Evolutionary conservation across 1,284 basidiomycete genomes (phyloP), one percentile per base, ranked within the genome.

Genomic region (Boletellus sp.): DNA sequence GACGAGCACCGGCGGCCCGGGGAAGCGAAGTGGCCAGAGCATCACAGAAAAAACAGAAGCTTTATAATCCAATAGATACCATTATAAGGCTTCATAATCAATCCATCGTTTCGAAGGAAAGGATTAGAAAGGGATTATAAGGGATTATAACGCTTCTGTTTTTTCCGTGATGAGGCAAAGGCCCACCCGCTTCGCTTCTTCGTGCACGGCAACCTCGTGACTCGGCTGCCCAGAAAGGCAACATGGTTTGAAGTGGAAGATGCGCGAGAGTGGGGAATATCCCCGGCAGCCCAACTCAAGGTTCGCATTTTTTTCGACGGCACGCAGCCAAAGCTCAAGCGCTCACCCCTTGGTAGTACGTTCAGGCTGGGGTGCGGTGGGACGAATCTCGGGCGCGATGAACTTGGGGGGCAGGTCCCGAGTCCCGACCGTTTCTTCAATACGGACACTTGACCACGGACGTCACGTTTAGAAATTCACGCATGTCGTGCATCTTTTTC

Each of bases 221-320:
- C 22, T 22, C 22, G 22, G 22, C 22, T 22, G 22, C 22, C 22
- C 22, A 22, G 22, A 22, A 22, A 22, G 22, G 22, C 22, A 22
- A 1, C 55, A 54, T 21, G 11, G 21, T 36, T 26, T 44, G 44
- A 66, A 68, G 46, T 60, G 67, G 1, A 69, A 68, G 45, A 22
- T 59, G n/a, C 49, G 59, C 2, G 51, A 19, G 2, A 7, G 12
- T 8, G 10, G 19, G 1, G 3, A 15, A n/a, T 26, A 22, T 24
- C 12, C 45, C 22, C 47, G 54, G 13, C 55, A 50, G 5, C 59
- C 55, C 47, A 66, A 64, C 59, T 54, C 47, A 66, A 64, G 57
- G 63, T 64, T 8, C 15, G 54, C 24, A 2, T 24, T 18, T 15
- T n/a, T 12, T 22, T 13, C 2, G 8, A 33, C 33, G 15, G 13